phyloP scores from a whole-genome alignment of 371 early-diverging fungal species.

The Mucor sp. region DNA sequence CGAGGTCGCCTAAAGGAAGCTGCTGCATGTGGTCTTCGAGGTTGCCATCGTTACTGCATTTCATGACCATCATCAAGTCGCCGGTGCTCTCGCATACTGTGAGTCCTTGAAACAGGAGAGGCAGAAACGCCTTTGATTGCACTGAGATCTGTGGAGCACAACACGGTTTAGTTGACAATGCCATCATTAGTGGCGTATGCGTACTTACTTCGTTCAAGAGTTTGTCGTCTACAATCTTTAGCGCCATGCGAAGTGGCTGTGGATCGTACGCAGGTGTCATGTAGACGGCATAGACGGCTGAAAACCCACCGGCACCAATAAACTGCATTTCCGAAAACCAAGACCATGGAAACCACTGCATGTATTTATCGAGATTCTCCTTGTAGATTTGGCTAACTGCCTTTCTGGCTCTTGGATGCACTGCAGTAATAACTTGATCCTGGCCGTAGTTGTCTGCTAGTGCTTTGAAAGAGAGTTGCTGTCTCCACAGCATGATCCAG shows the following conservation, averaged over 20 bases:
- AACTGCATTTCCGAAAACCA: slow-evolving; percentile 55
- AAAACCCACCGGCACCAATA: slow-evolving; percentile 53
- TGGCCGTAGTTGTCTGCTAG: slow-evolving; percentile 35
- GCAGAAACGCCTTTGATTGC: slow-evolving; percentile 49
- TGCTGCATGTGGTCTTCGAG: slow-evolving; percentile 51
- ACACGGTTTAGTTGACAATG: not conserved
- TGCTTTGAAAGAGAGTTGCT: slow-evolving; percentile 40
- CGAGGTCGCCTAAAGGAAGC: slow-evolving; percentile 43
- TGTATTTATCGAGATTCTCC: slow-evolving; percentile 40
- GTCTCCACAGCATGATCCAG: slow-evolving; percentile 49
- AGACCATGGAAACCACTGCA: slow-evolving; percentile 52
- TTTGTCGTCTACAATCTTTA: slow-evolving; percentile 53
- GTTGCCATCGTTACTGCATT: slow-evolving; percentile 47
- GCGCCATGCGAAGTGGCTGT: slow-evolving; percentile 37
- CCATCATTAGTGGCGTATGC: not conserved
- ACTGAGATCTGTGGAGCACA: slow-evolving; percentile 36
- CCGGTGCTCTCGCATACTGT: slow-evolving; percentile 54
- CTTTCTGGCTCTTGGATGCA: slow-evolving; percentile 40
- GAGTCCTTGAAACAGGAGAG: slow-evolving; percentile 46
- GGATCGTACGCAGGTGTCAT: slow-evolving; percentile 42
- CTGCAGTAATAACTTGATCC: slow-evolving; percentile 32
- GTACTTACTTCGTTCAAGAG: slow-evolving; percentile 45
- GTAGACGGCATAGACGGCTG: slow-evolving; percentile 46
- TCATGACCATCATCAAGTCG: slow-evolving; percentile 58
- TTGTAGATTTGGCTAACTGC: slow-evolving; percentile 40